A percentile compares a stretch with the other conserved stretches of the same genome.
phyloP scores from a whole-genome alignment of 208 protist genomes.

The Leishmania turanica region DNA sequence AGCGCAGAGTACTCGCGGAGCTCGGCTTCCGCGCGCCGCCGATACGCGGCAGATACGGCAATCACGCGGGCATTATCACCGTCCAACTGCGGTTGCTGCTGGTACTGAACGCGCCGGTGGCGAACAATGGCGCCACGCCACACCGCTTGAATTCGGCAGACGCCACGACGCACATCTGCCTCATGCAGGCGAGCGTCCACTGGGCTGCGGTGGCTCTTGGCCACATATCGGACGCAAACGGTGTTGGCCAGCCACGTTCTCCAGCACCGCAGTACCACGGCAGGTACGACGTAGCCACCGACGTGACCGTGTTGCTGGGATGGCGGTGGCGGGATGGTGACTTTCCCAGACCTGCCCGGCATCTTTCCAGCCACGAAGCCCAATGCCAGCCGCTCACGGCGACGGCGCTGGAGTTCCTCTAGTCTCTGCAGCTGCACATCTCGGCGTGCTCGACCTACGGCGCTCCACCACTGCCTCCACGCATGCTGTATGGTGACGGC shows the following conservation, averaged over 20 bases:
- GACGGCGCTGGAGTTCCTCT: slow-evolving; percentile 47
- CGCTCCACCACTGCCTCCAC: slow-evolving; percentile 75
- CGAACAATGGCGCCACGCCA: slow-evolving; percentile 35
- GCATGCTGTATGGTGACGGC: slow-evolving; percentile 52
- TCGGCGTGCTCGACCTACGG: slow-evolving; percentile 48
- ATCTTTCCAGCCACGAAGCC: not conserved
- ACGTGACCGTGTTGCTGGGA: slow-evolving; percentile 19
- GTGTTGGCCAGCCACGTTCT: slow-evolving; percentile 55
- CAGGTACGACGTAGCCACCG: slow-evolving; percentile 19
- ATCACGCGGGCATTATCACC: not conserved
- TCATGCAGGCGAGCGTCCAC: slow-evolving; percentile 30
- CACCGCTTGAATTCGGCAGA: slow-evolving; percentile 38
- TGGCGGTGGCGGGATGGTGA: not conserved
- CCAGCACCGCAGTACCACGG: slow-evolving; percentile 39
- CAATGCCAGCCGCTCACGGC: slow-evolving; percentile 19
- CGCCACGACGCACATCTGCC: slow-evolving; percentile 14
- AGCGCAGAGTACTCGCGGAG: slow-evolving; percentile 62
- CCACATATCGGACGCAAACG: slow-evolving; percentile 44
- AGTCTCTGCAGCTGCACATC: slow-evolving; percentile 45
- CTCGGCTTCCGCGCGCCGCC: slow-evolving; percentile 26
- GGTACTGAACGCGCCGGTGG: not conserved
- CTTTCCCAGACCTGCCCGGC: not conserved
- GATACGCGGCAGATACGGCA: not conserved
- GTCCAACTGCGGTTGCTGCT: not conserved
- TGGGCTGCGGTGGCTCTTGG: slow-evolving; percentile 1